Conservation (phyloP, 371 early-diverging fungal species). For the Apophysomyces variabilis region DNA sequence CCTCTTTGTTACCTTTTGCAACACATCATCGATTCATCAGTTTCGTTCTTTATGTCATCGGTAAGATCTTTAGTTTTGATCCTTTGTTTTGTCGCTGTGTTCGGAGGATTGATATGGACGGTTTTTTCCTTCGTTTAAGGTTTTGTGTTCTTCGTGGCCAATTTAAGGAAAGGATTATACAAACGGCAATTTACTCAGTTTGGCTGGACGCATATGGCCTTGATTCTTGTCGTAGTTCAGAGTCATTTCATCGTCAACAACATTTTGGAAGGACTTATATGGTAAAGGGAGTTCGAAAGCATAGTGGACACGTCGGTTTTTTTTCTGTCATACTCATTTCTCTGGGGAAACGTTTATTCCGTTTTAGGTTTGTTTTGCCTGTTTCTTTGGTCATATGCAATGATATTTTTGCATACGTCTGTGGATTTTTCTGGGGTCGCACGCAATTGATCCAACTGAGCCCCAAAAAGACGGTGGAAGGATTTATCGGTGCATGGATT, state of each 20-base stretch:
- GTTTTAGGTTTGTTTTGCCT: conserved; percentile 80
- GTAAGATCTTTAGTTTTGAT: conserved; percentile 27
- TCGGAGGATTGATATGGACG: too few species aligned
- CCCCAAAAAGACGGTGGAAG: conserved; percentile 99
- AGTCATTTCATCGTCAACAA: conserved; percentile 95
- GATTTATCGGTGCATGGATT: conserved; percentile 95
- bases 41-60: conserved; percentile 85
- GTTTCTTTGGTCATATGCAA: conserved; percentile 94
- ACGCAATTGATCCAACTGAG: conserved; percentile 94
- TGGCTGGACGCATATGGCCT: conserved; percentile 95
- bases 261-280: conserved; percentile 96
- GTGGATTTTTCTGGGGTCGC: conserved; percentile 93
- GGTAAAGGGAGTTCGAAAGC: conserved; percentile 53
- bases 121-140: conserved; percentile 44
- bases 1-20: conserved; percentile 82
- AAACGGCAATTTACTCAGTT: conserved; percentile 93
- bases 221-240: conserved; percentile 86
- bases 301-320: too few species aligned
- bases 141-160: conserved; percentile 92
- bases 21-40: conserved; percentile 95
- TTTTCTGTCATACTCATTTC: too few species aligned
- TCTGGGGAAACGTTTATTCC: too few species aligned
- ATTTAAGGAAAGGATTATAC: conserved; percentile 89
- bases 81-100: neutral
- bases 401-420: conserved; percentile 98